Base-by-base conservation (phyloP, 164 flowering plant genomes). In the Annona cherimola region DNA sequence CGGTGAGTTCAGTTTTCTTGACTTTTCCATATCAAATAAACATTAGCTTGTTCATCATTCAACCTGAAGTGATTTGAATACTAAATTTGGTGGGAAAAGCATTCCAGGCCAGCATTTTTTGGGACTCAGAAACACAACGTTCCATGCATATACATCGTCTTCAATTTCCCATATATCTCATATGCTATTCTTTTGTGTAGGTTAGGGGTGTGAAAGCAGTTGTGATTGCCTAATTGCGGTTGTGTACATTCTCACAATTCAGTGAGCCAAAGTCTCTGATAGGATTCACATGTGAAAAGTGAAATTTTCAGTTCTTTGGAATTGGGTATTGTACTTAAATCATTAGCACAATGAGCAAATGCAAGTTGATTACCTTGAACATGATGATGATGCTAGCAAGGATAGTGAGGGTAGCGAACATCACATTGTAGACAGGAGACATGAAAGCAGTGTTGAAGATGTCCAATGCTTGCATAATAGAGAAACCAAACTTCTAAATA, bases 141-240 rank as follows among this genome's bases (percentile, higher is more conserved):
- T 7, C 9, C 57, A 50, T 16, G 5, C 46, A 19, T 50, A 35
- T 16, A 54, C 18, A 45, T 8, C 1, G 43, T 39, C 61, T 4
- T 71, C 19, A 42, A 5, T 43, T 66, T 42, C 67, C 45, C 39
- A 46, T 3, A 20, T 68, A 45, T 11, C 42, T 66, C n/a, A 68
- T 7, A 55, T n/a, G 2, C 63, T 62, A 39, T 16, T 20, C 45
- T 73, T 8, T 2, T 45, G 3, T 81, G 74, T 64, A 92, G 97
- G 97, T 92, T 35, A 92, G 88, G 97, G 71, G 90, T 69, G 94
- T 92, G 46, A 92, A 90, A 80, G 97, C 97, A 41, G 61, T 92
- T 73, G 90, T 85, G 71, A 92, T 92, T 67, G 97, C 90, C 71
- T 44, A 90, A 76, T 88, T 43, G 88, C 88, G 67, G 19, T 76